A percentile compares a stretch with the other conserved stretches of the same genome.
Evolutionary conservation across 1,284 basidiomycete genomes (phyloP).

Genomic region (Athelia psychrophila): DNA sequence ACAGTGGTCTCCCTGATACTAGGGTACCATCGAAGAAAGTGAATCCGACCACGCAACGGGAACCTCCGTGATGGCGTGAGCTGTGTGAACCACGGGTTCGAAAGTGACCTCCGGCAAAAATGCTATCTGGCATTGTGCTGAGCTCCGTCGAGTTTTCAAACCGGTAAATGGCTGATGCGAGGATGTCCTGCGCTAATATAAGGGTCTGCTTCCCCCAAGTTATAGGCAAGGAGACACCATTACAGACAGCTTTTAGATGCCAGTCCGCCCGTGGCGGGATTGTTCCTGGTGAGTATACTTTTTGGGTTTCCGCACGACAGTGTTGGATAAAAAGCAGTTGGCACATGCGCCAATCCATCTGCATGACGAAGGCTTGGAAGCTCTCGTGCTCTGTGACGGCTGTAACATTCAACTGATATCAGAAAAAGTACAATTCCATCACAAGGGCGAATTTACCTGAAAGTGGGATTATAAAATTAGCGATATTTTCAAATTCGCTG

Average conservation of each 20-base stretch:
- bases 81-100: no score
- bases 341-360: conserved; percentile 32
- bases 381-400: conserved; percentile 29
- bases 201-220: conserved; percentile 39
- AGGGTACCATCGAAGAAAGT: no score
- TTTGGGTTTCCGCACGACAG: not conserved
- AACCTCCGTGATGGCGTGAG: no score
- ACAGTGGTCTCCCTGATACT: no score
- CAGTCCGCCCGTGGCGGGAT: conserved; percentile 27
- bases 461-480: not conserved
- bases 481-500: conserved; percentile 3
- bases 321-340: conserved; percentile 32
- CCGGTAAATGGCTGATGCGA: conserved; percentile 29
- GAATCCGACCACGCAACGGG: no score
- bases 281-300: conserved; percentile 8
- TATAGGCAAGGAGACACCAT: conserved; percentile 26
- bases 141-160: conserved; percentile 23
- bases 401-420: not conserved
- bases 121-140: conserved; percentile 34
- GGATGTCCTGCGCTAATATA: conserved; percentile 33
- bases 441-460: not conserved
- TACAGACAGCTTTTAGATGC: conserved; percentile 23
- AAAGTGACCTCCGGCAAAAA: no score
- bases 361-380: conserved; percentile 38
- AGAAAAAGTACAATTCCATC: not conserved